Base-by-base conservation (phyloP, 495 filamentous ascomycete species). In the Aspergillus funiculosus region DNA sequence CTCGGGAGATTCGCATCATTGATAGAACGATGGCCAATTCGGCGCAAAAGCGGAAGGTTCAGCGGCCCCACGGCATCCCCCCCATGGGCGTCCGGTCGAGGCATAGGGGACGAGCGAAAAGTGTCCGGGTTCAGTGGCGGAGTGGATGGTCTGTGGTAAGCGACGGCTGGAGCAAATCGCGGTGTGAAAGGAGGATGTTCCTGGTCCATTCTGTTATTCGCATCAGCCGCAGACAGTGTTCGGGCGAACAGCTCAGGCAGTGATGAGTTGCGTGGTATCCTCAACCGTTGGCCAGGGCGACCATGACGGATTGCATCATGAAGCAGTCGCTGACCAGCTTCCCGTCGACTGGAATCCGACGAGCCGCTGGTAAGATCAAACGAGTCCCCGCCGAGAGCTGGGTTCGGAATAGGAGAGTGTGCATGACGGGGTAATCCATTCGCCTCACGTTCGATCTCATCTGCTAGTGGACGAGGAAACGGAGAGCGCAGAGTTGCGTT, bases 151-250 rank as follows among this genome's bases (percentile, higher is more conserved):
- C 55, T 52, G 27, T 63, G 57, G 52, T 66, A 61, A 42, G 54
- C 54, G 39, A 68, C 51, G 7, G 74, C 72, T 30, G 73, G 55
- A 9, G 72, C 67, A 50, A 75, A 77, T 39, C 65, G 61, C 5
- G 72, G 69, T 3, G 72, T 72, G 19, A 67, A 60, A 21, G 62
- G 61, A 13, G 52, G 51, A 10, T 55, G 46, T 13, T 59, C 57
- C 3, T 50, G 35, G 7, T 48, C n/a, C n/a, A 29, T 8, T 53
- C 42, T 27, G 43, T 13, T 40, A 26, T 39, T 45, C 14, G 46
- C 38, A 15, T 54, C 50, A 21, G 39, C 57, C 8, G 53, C 47
- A 29, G 54, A 46, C 18, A 46, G 40, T 19, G 62, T 36, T 31
- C 56, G 62, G 20, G 39, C 43, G 14, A 63, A 59, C 5, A 61